These are phyloP conservation scores for Glebionis coronaria DNA, from an alignment of 129 eudicot species.

Conservation along the genomic window DNA sequence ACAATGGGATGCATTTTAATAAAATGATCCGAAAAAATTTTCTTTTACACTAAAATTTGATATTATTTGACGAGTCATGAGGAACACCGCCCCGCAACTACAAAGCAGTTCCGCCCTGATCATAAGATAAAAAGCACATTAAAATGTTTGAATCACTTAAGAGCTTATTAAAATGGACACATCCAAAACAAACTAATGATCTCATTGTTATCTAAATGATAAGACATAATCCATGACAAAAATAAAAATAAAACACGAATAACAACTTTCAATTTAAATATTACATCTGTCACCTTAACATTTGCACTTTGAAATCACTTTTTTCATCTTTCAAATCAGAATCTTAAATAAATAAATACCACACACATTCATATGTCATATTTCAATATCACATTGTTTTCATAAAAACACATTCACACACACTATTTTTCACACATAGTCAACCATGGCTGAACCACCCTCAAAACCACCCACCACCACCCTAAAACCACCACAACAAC, in stretches of 20 bases:
- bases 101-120: too few species aligned
- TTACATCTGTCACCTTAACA: slow-evolving; percentile 28
- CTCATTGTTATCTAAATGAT: too few species aligned
- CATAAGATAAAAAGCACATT: too few species aligned
- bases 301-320: slow-evolving; percentile 24
- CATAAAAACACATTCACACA: slow-evolving; percentile 9
- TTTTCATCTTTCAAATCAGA: slow-evolving; percentile 9
- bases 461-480: slow-evolving; percentile 45
- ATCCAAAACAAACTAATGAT: too few species aligned
- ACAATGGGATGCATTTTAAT: too few species aligned
- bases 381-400: too few species aligned
- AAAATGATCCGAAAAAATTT: too few species aligned
- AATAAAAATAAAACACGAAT: background rate
- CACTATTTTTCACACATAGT: slow-evolving; percentile 13
- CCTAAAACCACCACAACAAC: slow-evolving; percentile 20
- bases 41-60: too few species aligned
- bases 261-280: background rate
- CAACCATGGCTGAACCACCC: slow-evolving; percentile 57
- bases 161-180: too few species aligned
- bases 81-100: too few species aligned
- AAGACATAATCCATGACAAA: background rate
- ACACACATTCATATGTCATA: background rate
- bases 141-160: too few species aligned
- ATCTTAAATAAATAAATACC: slow-evolving; percentile 25
- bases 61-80: too few species aligned